Percentiles rank a stretch among this genome's conserved stretches.
Conservation (phyloP, 148 eudicot species). For the Agrostemma githago region DNA sequence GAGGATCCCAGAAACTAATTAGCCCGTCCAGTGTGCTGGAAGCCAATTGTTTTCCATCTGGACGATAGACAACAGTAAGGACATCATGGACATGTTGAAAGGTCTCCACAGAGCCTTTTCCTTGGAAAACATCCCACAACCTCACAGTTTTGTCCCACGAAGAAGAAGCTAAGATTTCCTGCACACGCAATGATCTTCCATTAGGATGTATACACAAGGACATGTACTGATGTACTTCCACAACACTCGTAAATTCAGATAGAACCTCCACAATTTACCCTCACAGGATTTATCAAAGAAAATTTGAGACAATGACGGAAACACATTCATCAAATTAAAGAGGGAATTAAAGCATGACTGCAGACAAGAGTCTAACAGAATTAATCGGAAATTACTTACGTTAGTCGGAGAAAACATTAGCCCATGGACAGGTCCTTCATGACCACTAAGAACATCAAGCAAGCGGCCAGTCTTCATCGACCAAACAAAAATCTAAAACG, state of each 20-base stretch:
- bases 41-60: slow-evolving; percentile 97
- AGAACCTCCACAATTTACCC: neutral
- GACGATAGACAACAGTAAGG: slow-evolving; percentile 91
- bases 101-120: slow-evolving; percentile 89
- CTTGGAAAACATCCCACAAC: slow-evolving; percentile 94
- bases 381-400: slow-evolving; percentile 40
- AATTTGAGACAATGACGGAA: neutral
- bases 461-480: slow-evolving; percentile 98
- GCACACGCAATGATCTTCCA: slow-evolving; percentile 4
- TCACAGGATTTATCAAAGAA: neutral
- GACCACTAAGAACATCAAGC: slow-evolving; percentile 90
- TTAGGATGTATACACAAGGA: neutral
- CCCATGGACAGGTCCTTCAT: slow-evolving; percentile 97
- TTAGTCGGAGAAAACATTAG: slow-evolving; percentile 84
- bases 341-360: neutral
- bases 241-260: neutral
- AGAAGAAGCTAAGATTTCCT: slow-evolving; percentile 91
- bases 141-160: slow-evolving; percentile 97
- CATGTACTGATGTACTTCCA: neutral
- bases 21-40: slow-evolving; percentile 89
- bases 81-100: slow-evolving; percentile 93
- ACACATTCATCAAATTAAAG: neutral
- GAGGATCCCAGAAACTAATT: slow-evolving; percentile 95
- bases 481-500: slow-evolving; percentile 87
- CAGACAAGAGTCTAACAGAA: neutral